These are phyloP conservation scores for Alternaria atra DNA, from an alignment of 2,329 filamentous ascomycete genomes.

Conservation along the genomic window DNA sequence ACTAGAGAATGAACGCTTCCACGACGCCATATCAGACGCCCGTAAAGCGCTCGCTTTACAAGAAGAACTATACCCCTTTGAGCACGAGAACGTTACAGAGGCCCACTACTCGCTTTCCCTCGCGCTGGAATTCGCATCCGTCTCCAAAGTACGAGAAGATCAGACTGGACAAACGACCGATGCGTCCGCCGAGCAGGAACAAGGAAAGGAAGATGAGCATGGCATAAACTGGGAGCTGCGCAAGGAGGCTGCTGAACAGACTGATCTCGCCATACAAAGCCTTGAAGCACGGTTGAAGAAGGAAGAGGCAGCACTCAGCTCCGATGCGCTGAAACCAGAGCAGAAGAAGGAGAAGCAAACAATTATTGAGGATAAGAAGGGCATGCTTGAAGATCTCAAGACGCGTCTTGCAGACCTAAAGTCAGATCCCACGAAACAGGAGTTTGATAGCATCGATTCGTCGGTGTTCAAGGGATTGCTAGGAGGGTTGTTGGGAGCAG, in stretches of 20 bases:
- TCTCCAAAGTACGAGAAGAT: slow-evolving; percentile 69
- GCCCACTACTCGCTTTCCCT: slow-evolving; percentile 96
- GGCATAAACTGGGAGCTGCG: slow-evolving; percentile 73
- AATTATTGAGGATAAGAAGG: slow-evolving; percentile 76
- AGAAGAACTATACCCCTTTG: slow-evolving; percentile 77
- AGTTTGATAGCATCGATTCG: slow-evolving; percentile 54
- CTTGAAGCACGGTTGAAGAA: slow-evolving; percentile 75
- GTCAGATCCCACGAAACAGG: slow-evolving; percentile 61
- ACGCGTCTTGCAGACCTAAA: slow-evolving; percentile 73
- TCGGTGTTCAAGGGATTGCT: slow-evolving; percentile 67
- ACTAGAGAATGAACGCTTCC: slow-evolving; percentile 94
- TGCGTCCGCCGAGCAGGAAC: slow-evolving; percentile 36
- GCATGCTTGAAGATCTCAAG: slow-evolving; percentile 77
- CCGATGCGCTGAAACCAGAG: slow-evolving; percentile 58
- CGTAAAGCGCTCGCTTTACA: slow-evolving; percentile 81
- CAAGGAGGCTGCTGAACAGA: slow-evolving; percentile 74
- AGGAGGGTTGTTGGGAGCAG: slow-evolving; percentile 70
- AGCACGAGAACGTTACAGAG: slow-evolving; percentile 88
- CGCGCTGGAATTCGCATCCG: slow-evolving; percentile 90
- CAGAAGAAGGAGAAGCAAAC: slow-evolving; percentile 69
- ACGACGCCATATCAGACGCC: slow-evolving; percentile 85
- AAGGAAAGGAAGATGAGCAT: slow-evolving; percentile 55
- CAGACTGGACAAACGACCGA: slow-evolving; percentile 53
- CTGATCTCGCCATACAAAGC: slow-evolving; percentile 77
- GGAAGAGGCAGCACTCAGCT: slow-evolving; percentile 71